Evolutionary conservation across 345 rosid genomes (phyloP), one percentile per base, ranked within the genome.

Genomic region (Populus pruinosa): DNA sequence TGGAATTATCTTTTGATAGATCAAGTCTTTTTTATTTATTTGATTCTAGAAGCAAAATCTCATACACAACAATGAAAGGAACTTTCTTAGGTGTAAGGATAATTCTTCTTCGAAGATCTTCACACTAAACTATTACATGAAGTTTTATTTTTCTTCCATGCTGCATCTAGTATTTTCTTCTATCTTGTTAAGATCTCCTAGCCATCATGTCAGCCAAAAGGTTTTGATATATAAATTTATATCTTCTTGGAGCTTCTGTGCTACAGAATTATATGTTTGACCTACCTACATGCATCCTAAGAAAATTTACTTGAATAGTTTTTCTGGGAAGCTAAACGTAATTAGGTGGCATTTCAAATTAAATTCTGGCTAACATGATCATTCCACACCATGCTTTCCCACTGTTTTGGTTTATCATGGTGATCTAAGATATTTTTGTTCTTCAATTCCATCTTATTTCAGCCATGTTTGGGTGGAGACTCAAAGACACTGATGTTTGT

Each of bases 391-490:
- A 67, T 38, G 9, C 47, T 67, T 67, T 31, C n/a, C 12, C 49
- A 49, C 5, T 29, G 13, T 23, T 80, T 63, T 10, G 9, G 36
- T 3, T 21, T 50, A 50, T 29, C 72, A 35, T 55, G 17, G 36
- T 69, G 47, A 35, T 63, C 16, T 65, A 66, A 62, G 27, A 70
- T 31, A 23, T 29, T 35, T 11, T 4, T 38, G 35, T 8, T 20
- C 41, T 39, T 25, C 11, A 29, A 55, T 38, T 43, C 13, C 29
- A 25, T 76, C 62, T 74, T 73, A 65, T 16, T 69, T 41, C 82
- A 82, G 85, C 85, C 85, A 14, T 82, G 85, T 65, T 67, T 82
- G 41, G 85, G 85, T 14, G 85, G 85, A 13, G 85, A 82, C 79
- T 82, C 85, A 5, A 82, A 82, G 85, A 82, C 85, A 9, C 74